These are phyloP conservation scores for Aspergillus sclerotioniger DNA, from an alignment of 495 filamentous ascomycete species.

Conservation along the genomic window DNA sequence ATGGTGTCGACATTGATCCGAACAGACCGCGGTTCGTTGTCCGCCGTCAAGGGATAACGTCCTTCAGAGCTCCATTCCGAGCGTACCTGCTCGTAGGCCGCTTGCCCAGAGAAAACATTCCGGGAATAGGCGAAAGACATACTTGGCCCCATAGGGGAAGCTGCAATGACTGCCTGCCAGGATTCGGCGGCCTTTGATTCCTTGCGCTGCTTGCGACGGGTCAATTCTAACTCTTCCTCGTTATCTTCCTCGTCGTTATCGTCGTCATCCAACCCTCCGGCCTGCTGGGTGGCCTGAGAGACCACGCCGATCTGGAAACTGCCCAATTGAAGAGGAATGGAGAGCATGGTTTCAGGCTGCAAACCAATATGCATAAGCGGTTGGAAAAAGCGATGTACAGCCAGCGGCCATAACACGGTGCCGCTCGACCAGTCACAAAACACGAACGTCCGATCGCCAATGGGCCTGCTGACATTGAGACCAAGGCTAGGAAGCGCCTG, in stretches of 20 bases:
- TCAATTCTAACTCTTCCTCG: constrained; percentile 21
- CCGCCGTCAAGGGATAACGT: constrained; percentile 32
- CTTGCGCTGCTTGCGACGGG: constrained; percentile 21
- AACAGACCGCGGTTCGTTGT: constrained; percentile 34
- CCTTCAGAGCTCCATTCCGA: constrained; percentile 47
- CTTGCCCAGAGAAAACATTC: constrained; percentile 42
- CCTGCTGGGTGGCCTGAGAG: constrained; percentile 20
- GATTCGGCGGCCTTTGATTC: constrained; percentile 30
- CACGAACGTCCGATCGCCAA: constrained; percentile 31
- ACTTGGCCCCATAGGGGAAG: constrained; percentile 27
- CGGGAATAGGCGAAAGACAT: constrained; percentile 38
- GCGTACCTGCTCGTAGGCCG: constrained; percentile 29
- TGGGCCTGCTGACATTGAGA: constrained; percentile 28
- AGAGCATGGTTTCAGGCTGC: constrained; percentile 22
- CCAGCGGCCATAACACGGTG: constrained; percentile 30
- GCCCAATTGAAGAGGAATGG: constrained; percentile 23
- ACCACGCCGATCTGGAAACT: constrained; percentile 37
- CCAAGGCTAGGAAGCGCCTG: constrained; percentile 30
- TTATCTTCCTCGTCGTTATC: constrained; percentile 29
- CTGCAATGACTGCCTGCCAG: constrained; percentile 31
- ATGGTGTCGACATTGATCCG: constrained; percentile 31
- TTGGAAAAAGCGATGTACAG: constrained; percentile 22
- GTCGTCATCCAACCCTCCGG: constrained; percentile 23
- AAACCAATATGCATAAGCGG: constrained; percentile 25
- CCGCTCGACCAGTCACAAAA: constrained; percentile 41